Conservation (phyloP, 2,329 filamentous ascomycete genomes). For the Fusarium sp. region DNA sequence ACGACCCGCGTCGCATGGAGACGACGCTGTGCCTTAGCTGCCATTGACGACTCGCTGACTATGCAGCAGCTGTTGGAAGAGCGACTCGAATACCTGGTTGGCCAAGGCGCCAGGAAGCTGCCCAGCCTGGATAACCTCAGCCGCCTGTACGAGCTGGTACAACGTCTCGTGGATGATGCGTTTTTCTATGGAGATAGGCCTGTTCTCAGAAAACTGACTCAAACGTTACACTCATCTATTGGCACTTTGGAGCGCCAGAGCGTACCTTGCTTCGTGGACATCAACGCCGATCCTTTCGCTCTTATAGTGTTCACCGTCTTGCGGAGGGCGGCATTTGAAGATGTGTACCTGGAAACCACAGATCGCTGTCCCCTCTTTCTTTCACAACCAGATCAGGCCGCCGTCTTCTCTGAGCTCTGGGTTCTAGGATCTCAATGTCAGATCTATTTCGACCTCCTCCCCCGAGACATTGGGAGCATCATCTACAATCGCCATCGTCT, state of each 20-base stretch:
- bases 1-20: not conserved
- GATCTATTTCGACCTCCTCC: constrained; percentile 38
- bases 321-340: constrained; percentile 33
- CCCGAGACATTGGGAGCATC: constrained; percentile 31
- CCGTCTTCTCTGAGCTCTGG: constrained; percentile 42
- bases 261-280: constrained; percentile 7
- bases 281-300: constrained; percentile 35
- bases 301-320: constrained; percentile 32
- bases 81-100: not conserved
- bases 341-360: constrained; percentile 38
- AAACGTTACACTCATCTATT: too few relatives aligned
- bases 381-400: constrained; percentile 37
- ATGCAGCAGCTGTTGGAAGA: constrained; percentile 4
- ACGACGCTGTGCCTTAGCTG: constrained; percentile 2
- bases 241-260: not conserved
- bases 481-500: constrained; percentile 27
- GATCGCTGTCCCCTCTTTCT: constrained; percentile 39
- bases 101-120: not conserved
- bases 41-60: not conserved
- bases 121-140: not conserved
- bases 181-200: too few relatives aligned
- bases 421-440: constrained; percentile 39
- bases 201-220: too few relatives aligned
- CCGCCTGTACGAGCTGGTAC: not conserved
- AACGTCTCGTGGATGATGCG: too few relatives aligned